Evolutionary conservation across 805 yeast genomes (phyloP).

Genomic region (Barnettozyma sucrosica): DNA sequence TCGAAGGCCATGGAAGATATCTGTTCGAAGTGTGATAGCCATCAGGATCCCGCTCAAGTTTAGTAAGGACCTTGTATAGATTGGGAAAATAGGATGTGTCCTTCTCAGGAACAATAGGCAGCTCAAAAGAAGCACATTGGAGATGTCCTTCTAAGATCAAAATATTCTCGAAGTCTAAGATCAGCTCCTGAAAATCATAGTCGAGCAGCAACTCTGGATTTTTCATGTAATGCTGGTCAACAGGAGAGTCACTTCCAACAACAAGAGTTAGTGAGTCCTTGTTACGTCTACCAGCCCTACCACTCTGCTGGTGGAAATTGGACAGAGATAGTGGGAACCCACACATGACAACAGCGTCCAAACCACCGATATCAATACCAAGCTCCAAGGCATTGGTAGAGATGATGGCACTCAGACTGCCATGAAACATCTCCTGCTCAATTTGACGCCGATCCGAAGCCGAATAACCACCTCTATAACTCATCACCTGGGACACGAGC

Average conservation of each 20-base stretch:
- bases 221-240: constrained; percentile 77
- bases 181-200: constrained; percentile 49
- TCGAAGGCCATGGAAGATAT: constrained; percentile 78
- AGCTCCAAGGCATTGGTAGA: constrained; percentile 94
- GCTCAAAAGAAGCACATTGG: constrained; percentile 91
- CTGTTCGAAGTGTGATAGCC: constrained; percentile 50
- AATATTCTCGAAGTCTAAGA: constrained; percentile 54
- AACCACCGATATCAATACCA: constrained; percentile 90
- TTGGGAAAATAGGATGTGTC: constrained; percentile 54
- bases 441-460: constrained; percentile 80
- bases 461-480: constrained; percentile 93
- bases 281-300: constrained; percentile 90
- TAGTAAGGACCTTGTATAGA: constrained; percentile 24
- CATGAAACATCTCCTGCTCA: constrained; percentile 86
- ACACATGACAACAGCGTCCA: constrained; percentile 87
- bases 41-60: constrained; percentile 35
- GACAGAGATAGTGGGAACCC: constrained; percentile 89
- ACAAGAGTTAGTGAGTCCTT: constrained; percentile 80
- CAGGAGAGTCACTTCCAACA: constrained; percentile 77
- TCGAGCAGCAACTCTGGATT: constrained; percentile 57
- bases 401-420: constrained; percentile 76
- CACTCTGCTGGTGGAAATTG: constrained; percentile 91
- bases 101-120: constrained; percentile 48
- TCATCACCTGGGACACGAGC: constrained; percentile 64
- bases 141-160: constrained; percentile 73